Conservation (phyloP, 495 filamentous ascomycete genomes). For the Aspergillus mulundensis region DNA sequence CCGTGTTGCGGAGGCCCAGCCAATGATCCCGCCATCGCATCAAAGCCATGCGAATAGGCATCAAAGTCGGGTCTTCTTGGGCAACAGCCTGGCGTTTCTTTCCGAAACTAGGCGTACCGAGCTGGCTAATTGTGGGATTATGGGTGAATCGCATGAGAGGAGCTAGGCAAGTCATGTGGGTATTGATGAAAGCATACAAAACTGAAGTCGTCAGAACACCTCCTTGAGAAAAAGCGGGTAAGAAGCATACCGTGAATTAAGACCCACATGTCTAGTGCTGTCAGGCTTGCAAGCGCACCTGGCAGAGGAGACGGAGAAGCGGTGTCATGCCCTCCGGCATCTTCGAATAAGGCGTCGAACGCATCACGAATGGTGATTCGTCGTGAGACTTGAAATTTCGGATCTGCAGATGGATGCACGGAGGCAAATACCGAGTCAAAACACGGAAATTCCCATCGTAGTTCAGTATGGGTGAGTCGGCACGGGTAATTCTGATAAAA, state of each 20-base stretch:
- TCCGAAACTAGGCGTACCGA: background rate
- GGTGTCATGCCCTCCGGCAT: conserved; percentile 5
- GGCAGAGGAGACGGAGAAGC: conserved; percentile 2
- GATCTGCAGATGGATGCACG: conserved; percentile 37
- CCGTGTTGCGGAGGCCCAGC: conserved; percentile 28
- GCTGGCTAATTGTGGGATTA: conserved; percentile 6
- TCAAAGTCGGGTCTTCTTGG: conserved; percentile 34
- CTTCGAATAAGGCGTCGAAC: conserved; percentile 36
- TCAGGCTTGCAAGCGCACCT: conserved; percentile 19
- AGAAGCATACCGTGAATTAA: conserved; percentile 39
- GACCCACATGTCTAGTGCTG: conserved; percentile 41
- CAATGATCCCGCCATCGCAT: conserved; percentile 39
- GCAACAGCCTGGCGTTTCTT: conserved; percentile 13
- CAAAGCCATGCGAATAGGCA: conserved; percentile 32
- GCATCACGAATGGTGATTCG: conserved; percentile 29
- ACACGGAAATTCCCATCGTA: conserved; percentile 40
- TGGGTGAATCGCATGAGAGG: conserved; percentile 22
- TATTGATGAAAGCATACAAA: conserved; percentile 43
- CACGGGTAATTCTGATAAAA: conserved; percentile 46
- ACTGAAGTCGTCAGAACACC: conserved; percentile 19
- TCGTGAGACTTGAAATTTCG: conserved; percentile 33
- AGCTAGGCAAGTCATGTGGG: conserved; percentile 41
- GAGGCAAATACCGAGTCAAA: conserved; percentile 34
- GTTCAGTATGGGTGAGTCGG: conserved; percentile 33
- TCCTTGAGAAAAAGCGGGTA: background rate